Evolutionary conservation across 176 grass and related monocot species (phyloP).

Genomic region (Eleusine coracana): DNA sequence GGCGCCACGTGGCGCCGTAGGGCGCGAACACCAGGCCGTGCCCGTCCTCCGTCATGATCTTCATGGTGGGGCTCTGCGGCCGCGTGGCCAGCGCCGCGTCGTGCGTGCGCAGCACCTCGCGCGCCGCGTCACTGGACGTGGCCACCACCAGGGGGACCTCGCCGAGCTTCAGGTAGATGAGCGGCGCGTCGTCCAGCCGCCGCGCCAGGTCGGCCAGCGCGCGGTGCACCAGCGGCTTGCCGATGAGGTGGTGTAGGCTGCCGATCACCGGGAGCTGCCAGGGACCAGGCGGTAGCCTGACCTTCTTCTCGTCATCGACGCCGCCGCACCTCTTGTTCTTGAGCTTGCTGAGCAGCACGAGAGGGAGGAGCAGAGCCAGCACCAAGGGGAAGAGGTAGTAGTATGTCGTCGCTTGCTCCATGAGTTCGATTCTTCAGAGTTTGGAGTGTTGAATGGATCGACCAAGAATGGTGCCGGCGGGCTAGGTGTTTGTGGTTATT

Average conservation of each 20-base stretch:
- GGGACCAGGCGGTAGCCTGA: background rate
- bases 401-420: background rate
- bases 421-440: background rate
- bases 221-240: background rate
- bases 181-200: background rate
- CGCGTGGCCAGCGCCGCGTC: background rate
- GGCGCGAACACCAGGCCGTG: background rate
- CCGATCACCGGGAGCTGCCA: background rate
- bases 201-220: background rate
- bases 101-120: background rate
- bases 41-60: background rate
- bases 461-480: no score
- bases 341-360: background rate
- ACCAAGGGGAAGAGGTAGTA: background rate
- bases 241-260: background rate
- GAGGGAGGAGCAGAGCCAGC: background rate
- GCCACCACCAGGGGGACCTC: background rate
- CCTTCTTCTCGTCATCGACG: background rate
- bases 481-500: no score
- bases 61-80: background rate
- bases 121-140: background rate
- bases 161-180: background rate
- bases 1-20: background rate
- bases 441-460: no score
- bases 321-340: background rate